Evolutionary conservation across 192 early-diverging fungal species (phyloP).

Genomic region (Coemansia sp.): DNA sequence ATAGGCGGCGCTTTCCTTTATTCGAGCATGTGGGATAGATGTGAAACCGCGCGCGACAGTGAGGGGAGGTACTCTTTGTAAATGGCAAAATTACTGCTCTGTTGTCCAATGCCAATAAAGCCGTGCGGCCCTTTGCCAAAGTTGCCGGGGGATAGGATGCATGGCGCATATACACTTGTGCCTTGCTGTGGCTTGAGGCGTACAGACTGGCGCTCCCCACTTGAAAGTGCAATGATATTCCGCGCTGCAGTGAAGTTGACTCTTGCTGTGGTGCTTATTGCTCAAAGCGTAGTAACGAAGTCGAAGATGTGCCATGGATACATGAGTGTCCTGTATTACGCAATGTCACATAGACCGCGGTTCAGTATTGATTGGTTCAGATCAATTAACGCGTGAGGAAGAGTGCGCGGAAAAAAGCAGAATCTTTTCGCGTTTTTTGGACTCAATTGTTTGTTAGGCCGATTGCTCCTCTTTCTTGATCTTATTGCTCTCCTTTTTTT

Average conservation of each 20-base stretch:
- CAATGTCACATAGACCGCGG: background rate
- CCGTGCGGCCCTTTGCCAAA: background rate
- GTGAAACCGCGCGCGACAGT: constrained; percentile 15
- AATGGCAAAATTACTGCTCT: constrained; percentile 14
- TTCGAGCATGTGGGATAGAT: constrained; percentile 5
- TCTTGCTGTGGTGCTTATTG: background rate
- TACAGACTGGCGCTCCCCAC: background rate
- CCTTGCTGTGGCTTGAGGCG: background rate
- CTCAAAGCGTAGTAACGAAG: background rate
- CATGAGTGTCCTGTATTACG: background rate
- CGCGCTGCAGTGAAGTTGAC: background rate
- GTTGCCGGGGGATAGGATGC: background rate
- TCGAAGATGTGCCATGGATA: background rate
- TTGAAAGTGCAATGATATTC: background rate
- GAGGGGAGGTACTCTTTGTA: background rate
- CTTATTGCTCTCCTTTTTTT: too few species aligned
- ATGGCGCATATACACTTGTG: background rate
- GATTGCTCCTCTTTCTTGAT: background rate
- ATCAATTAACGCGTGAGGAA: background rate
- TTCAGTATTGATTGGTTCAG: background rate
- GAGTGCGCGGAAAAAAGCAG: background rate
- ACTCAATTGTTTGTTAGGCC: background rate
- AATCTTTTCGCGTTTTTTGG: background rate
- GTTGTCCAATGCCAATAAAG: background rate
- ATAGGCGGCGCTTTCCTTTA: background rate